Base-by-base conservation (phyloP, 2,329 filamentous ascomycete species). In the Neospermospora avenae region DNA sequence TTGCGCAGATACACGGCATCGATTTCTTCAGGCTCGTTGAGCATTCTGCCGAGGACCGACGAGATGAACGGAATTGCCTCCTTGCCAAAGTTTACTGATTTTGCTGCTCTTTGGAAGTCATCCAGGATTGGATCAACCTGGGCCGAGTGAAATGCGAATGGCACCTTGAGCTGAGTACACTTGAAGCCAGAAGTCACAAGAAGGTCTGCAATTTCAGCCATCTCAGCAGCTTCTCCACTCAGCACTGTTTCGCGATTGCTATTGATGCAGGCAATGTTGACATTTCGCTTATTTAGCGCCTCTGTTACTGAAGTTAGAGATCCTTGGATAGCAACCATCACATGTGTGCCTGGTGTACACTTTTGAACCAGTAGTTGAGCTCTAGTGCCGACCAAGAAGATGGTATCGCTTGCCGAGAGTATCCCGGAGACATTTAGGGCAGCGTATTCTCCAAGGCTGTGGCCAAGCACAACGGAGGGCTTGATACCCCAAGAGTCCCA, bases 211-310 rank as follows among this genome's bases (percentile, higher is more conserved):
- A 85, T 76, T 3, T 76, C 76, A 44, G 80, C 78, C 42, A 88
- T 81, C 31, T 83, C 76, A 34, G 81, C 79, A 44, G 77, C 76
- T 28, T 80, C 79, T 16, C 83, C 76, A 62, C 83, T 84, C n/a
- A 95, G 78, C 1, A 95, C 91, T 10, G 86, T 92, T 71, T 91
- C 89, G 54, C 84, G 79, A 0, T 87, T 85, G 0, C 87, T 85
- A 67, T 96, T 96, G 71, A 91, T 82, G 76, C 91, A 95, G 16
- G 90, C 87, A 56, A 80, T 71, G 4, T 73, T 75, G 24, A 55
- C 13, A 67, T 51, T 28, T 56, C 49, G 25, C 78, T 78, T 65
- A 77, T 76, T 72, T 71, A 18, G 84, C 78, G 80, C 77, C 25
- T 84, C 78, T 45, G 68, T 75, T 51, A 73, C 63, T 51, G 66